Percentiles rank a stretch among this genome's conserved stretches.
phyloP scores from a whole-genome alignment of 73 alveolate species.

The Paramecium bursaria region DNA sequence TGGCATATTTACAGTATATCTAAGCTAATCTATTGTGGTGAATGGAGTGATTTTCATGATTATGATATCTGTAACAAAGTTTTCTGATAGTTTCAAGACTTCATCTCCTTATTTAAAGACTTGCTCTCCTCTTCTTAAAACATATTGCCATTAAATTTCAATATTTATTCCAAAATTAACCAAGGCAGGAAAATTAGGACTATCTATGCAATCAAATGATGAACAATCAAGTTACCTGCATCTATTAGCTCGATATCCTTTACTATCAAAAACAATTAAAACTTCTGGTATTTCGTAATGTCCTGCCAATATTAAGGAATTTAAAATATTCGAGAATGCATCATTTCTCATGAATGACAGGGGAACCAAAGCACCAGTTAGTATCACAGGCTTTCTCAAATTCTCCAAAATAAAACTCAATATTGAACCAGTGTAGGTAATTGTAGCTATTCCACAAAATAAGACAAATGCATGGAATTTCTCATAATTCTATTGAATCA shows the following conservation, averaged over 20 bases:
- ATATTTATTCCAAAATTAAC: constrained; percentile 66
- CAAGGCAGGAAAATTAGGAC: constrained; percentile 67
- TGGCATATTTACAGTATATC: constrained; percentile 55
- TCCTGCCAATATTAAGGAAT: constrained; percentile 68
- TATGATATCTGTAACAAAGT: constrained; percentile 13
- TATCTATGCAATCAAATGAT: constrained; percentile 56
- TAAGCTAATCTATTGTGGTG: constrained; percentile 27
- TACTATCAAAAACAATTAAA: constrained; percentile 42
- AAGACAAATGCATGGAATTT: constrained; percentile 69
- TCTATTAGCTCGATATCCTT: constrained; percentile 62
- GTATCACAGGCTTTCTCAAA: constrained; percentile 69
- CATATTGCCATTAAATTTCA: constrained; percentile 60
- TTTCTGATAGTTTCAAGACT: not conserved
- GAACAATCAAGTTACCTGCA: constrained; percentile 52
- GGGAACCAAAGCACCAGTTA: constrained; percentile 76
- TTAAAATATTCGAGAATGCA: constrained; percentile 63
- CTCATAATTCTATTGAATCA: constrained; percentile 68
- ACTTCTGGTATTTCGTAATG: constrained; percentile 68
- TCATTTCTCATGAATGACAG: constrained; percentile 75
- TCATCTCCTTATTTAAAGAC: constrained; percentile 5
- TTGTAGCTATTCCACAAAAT: constrained; percentile 73
- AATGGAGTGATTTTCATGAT: constrained; percentile 61
- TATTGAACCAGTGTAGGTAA: constrained; percentile 70
- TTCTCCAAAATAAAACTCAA: constrained; percentile 71
- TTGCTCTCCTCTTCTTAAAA: constrained; percentile 63